Conservation (phyloP, 2,329 filamentous ascomycete species). For the Aschersonia sp. region DNA sequence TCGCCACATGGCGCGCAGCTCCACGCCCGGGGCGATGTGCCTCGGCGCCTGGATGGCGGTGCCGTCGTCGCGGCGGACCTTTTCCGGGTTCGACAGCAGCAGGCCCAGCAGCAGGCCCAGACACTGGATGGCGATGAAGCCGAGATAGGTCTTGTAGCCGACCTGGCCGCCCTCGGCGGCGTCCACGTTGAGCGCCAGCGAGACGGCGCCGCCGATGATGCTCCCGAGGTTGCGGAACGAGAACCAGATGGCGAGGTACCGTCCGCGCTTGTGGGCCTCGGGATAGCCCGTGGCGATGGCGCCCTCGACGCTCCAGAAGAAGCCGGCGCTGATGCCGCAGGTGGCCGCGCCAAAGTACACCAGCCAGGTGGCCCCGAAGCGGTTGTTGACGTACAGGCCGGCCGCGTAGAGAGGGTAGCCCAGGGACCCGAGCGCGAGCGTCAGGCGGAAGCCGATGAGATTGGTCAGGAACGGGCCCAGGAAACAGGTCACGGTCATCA, state of each 20-base stretch:
- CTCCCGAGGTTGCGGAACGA: slow-evolving; percentile 35
- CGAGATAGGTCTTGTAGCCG: slow-evolving; percentile 12
- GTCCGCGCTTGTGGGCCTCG: slow-evolving; percentile 27
- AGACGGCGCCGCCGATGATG: slow-evolving; percentile 29
- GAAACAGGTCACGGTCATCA: slow-evolving; percentile 30
- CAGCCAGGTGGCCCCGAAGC: slow-evolving; percentile 35
- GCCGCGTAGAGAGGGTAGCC: slow-evolving; percentile 33
- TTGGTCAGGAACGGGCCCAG: slow-evolving; percentile 32
- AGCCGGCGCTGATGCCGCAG: slow-evolving; percentile 31
- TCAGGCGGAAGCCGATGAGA: slow-evolving; percentile 29
- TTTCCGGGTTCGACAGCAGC: slow-evolving; percentile 13
- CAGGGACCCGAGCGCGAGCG: slow-evolving; percentile 26
- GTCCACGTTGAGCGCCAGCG: slow-evolving; percentile 24
- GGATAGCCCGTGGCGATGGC: slow-evolving; percentile 34
- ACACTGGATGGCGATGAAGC: slow-evolving; percentile 14
- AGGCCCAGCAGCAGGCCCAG: slow-evolving; percentile 12
- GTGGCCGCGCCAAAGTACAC: slow-evolving; percentile 31
- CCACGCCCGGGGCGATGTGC: slow-evolving; percentile 7
- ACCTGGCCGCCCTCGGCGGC: slow-evolving; percentile 12
- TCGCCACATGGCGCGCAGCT: slow-evolving; percentile 9
- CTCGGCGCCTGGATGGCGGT: slow-evolving; percentile 9
- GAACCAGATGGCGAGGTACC: slow-evolving; percentile 18
- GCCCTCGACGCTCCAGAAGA: slow-evolving; percentile 36
- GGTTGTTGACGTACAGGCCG: slow-evolving; percentile 33
- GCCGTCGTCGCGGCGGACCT: slow-evolving; percentile 13